Evolutionary conservation across 345 rosid genomes (phyloP), one percentile per base, ranked within the genome.

Genomic region (Populus nigra): DNA sequence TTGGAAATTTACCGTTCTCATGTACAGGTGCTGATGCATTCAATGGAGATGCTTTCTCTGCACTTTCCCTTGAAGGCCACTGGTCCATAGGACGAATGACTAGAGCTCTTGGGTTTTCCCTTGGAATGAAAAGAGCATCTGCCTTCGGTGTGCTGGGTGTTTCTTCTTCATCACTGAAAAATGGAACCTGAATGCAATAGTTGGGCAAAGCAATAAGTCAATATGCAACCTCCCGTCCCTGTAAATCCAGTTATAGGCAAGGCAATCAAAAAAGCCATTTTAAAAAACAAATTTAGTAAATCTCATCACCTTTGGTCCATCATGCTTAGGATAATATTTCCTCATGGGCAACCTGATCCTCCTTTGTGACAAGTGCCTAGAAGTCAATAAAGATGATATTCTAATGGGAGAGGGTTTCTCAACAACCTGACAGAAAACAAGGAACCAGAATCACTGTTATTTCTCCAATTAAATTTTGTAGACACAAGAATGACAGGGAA

Each of bases 91-190:
- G 90, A 74, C 81, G 91, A 79, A 92, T 91, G 67, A 96, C 88
- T 76, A 93, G 83, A 82, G 96, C 87, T 85, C 97, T 90, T 25
- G 99, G 99, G 77, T 96, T 93, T 83, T 96, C 98, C 86, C 99
- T 83, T 20, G 98, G 99, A 82, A 91, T 77, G 81, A 93, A 88
- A 78, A 89, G 82, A 16, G 98, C 96, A 87, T 91, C 97, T 36
- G 96, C 97, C 86, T 92, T 93, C 0, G 98, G 99, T 39, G 94
- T 88, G 79, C 89, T 87, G 49, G 91, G 88, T 73, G 90, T 85
- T 85, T 90, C 96, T 78, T 91, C 97, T 59, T 92, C 94, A 65
- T 91, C 93, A 73, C 85, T 79, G 78, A 93, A 96, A 86, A 96
- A 96, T 53, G 99, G 94, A 80, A 93, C 90, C 99, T 96, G 91